A percentile compares a stretch with the other conserved stretches of the same genome.
These are phyloP conservation scores for Diplodia intermedia DNA, from an alignment of 2,329 filamentous ascomycete genomes.

Conservation along the genomic window DNA sequence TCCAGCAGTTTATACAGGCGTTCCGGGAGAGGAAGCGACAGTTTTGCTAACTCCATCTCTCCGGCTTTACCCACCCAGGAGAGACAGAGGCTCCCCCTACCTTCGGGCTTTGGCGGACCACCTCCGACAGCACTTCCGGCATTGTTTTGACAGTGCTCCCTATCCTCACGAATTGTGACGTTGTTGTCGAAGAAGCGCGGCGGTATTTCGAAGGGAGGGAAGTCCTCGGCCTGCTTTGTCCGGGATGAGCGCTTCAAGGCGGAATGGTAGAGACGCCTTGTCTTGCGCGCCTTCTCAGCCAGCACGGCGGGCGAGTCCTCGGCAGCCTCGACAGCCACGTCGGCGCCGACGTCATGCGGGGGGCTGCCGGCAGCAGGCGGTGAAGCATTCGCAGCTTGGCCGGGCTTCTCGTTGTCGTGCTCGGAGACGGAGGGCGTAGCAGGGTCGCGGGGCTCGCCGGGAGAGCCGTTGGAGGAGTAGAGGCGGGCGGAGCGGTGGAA, in stretches of 20 bases:
- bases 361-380: slow-evolving; percentile 29
- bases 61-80: background rate
- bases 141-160: background rate
- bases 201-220: slow-evolving; percentile 59
- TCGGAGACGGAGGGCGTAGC: slow-evolving; percentile 8
- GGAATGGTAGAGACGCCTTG: slow-evolving; percentile 44
- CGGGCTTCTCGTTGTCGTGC: background rate
- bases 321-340: slow-evolving; percentile 35
- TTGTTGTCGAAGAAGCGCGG: slow-evolving; percentile 63
- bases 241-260: slow-evolving; percentile 46
- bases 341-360: slow-evolving; percentile 38
- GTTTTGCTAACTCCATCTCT: slow-evolving; percentile 4
- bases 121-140: background rate
- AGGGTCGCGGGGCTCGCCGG: slow-evolving; percentile 38
- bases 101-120: slow-evolving; percentile 32
- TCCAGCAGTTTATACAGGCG: slow-evolving; percentile 22
- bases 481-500: slow-evolving; percentile 46
- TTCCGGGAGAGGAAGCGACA: slow-evolving; percentile 8
- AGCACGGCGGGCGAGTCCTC: slow-evolving; percentile 43
- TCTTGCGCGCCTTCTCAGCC: slow-evolving; percentile 47
- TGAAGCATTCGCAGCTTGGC: slow-evolving; percentile 14
- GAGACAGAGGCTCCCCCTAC: slow-evolving; percentile 4
- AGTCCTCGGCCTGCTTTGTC: slow-evolving; percentile 43
- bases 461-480: slow-evolving; percentile 33
- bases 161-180: slow-evolving; percentile 53